phyloP scores from a whole-genome alignment of 1,284 basidiomycete species.

The Phlebopus sp. region DNA sequence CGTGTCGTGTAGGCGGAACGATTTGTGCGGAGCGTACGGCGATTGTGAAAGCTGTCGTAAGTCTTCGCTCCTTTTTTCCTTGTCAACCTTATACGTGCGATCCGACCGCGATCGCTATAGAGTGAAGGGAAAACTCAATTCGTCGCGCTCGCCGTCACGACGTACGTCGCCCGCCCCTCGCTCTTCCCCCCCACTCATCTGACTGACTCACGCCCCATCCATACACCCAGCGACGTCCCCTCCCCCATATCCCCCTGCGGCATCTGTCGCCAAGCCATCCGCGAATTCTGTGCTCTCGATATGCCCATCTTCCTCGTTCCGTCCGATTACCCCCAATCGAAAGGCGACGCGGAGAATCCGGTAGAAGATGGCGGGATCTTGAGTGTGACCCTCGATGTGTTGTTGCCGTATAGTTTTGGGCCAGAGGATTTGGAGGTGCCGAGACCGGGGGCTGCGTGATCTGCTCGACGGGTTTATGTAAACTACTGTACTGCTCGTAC shows the following conservation, averaged over 20 bases:
- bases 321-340: conserved; percentile 53
- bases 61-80: no score
- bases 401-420: conserved; percentile 85
- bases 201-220: background rate
- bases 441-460: no score
- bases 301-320: conserved; percentile 81
- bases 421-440: conserved; percentile 62
- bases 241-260: conserved; percentile 80
- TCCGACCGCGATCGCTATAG: conserved; percentile 38
- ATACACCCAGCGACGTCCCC: conserved; percentile 53
- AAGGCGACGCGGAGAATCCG: conserved; percentile 32
- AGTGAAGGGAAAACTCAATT: conserved; percentile 73
- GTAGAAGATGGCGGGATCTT: conserved; percentile 42
- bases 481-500: no score
- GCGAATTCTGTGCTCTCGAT: conserved; percentile 79
- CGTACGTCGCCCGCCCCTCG: no score
- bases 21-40: conserved; percentile 90
- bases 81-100: no score
- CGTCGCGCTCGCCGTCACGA: conserved; percentile 70
- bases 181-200: no score
- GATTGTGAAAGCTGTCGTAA: conserved; percentile 78
- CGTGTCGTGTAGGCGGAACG: conserved; percentile 52
- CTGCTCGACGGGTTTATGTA: no score
- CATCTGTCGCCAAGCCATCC: conserved; percentile 87
- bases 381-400: conserved; percentile 68